phyloP scores from a whole-genome alignment of 257 asterid genomes.

The Jacaranda mimosifolia region DNA sequence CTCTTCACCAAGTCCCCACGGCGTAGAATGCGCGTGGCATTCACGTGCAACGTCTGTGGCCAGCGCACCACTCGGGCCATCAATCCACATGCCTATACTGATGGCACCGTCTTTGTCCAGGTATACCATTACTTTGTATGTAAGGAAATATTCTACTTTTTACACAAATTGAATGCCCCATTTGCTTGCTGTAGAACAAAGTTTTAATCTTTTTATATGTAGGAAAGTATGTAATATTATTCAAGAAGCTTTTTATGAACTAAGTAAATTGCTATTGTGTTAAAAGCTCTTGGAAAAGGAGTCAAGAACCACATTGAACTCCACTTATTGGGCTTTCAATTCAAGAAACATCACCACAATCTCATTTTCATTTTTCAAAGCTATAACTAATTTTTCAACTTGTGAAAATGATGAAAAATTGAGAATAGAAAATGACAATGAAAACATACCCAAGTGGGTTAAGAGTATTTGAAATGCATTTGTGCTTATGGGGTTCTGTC shows the following conservation, averaged over 20 bases:
- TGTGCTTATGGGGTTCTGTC: constrained; percentile 8
- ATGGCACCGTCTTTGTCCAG: constrained; percentile 98
- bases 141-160: background rate
- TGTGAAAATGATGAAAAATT: no score
- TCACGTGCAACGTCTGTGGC: constrained; percentile 94
- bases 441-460: no score
- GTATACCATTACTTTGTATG: constrained; percentile 35
- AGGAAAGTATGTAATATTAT: background rate
- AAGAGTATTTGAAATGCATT: background rate
- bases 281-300: background rate
- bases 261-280: background rate
- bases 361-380: no score
- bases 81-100: constrained; percentile 97
- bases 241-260: background rate
- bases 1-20: constrained; percentile 94
- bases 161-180: background rate
- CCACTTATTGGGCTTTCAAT: background rate
- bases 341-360: background rate
- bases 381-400: no score
- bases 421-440: no score
- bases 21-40: constrained; percentile 94
- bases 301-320: background rate
- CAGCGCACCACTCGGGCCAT: constrained; percentile 98
- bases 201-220: background rate
- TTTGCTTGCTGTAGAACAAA: background rate